Percentiles rank a stretch among this genome's conserved stretches.
These are phyloP conservation scores for Linnemannia schmuckeri DNA, from an alignment of 192 early-diverging fungal genomes.

Conservation along the genomic window DNA sequence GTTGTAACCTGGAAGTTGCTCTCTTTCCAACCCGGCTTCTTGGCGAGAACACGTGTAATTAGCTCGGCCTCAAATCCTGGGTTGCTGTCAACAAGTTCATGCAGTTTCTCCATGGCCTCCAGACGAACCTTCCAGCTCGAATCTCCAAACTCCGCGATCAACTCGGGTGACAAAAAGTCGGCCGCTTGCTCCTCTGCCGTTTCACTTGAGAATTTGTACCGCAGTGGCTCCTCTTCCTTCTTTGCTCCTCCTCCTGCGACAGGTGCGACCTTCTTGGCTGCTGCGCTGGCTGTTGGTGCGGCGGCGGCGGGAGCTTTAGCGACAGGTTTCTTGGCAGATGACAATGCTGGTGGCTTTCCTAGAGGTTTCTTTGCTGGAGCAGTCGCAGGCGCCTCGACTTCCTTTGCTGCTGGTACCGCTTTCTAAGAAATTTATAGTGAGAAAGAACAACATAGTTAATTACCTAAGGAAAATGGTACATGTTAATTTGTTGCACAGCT, in stretches of 20 bases:
- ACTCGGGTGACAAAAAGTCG: slow-evolving; percentile 69
- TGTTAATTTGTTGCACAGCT: neutral
- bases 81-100: slow-evolving; percentile 72
- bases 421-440: slow-evolving; percentile 22
- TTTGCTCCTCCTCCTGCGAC: slow-evolving; percentile 52
- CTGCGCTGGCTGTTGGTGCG: slow-evolving; percentile 8
- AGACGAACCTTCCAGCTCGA: slow-evolving; percentile 91
- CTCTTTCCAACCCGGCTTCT: slow-evolving; percentile 97
- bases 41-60: slow-evolving; percentile 80
- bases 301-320: slow-evolving; percentile 39
- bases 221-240: slow-evolving; percentile 72
- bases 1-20: slow-evolving; percentile 95
- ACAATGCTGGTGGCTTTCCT: slow-evolving; percentile 52
- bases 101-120: slow-evolving; percentile 83
- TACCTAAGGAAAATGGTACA: neutral
- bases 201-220: slow-evolving; percentile 80
- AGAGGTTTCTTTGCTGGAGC: slow-evolving; percentile 43
- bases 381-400: slow-evolving; percentile 28
- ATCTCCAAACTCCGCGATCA: slow-evolving; percentile 75
- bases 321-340: slow-evolving; percentile 45
- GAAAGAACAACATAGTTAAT: slow-evolving; percentile 3
- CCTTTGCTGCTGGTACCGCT: slow-evolving; percentile 34
- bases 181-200: slow-evolving; percentile 76
- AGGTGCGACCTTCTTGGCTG: slow-evolving; percentile 36
- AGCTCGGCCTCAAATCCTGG: slow-evolving; percentile 81